Conservation (phyloP, 2,329 filamentous ascomycete species). For the Microsporum ferrugineum region DNA sequence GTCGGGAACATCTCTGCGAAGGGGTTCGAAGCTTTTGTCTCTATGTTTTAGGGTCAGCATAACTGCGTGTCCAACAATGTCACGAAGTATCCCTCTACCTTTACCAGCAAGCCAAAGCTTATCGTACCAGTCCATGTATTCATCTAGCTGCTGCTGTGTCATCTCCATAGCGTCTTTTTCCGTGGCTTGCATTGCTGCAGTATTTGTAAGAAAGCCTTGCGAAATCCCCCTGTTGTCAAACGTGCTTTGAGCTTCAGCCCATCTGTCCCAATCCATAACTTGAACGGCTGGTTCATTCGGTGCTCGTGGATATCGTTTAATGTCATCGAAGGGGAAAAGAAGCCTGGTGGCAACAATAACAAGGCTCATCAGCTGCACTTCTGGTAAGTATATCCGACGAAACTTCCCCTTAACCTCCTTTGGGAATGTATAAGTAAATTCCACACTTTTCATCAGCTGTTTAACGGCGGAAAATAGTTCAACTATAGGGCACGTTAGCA, state of each 20-base stretch:
- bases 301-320: constrained; percentile 40
- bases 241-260: constrained; percentile 45
- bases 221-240: constrained; percentile 24
- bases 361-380: constrained; percentile 59
- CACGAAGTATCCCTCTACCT: constrained; percentile 14
- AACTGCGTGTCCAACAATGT: not conserved
- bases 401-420: constrained; percentile 26
- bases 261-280: constrained; percentile 61
- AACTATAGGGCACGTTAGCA: constrained; percentile 17
- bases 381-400: constrained; percentile 51
- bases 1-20: constrained; percentile 36
- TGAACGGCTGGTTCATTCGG: constrained; percentile 47
- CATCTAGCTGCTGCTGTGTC: constrained; percentile 52
- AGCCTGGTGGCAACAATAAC: constrained; percentile 69
- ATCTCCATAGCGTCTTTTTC: constrained; percentile 54
- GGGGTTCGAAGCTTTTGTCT: constrained; percentile 19
- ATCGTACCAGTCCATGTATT: constrained; percentile 72
- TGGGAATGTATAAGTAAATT: constrained; percentile 48
- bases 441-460: constrained; percentile 44
- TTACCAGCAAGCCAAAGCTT: constrained; percentile 43
- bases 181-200: constrained; percentile 44
- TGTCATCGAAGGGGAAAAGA: constrained; percentile 59
- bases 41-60: not conserved
- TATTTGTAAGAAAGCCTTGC: constrained; percentile 30
- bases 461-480: constrained; percentile 43